phyloP scores from a whole-genome alignment of 257 asterid genomes.

The Plantago major region DNA sequence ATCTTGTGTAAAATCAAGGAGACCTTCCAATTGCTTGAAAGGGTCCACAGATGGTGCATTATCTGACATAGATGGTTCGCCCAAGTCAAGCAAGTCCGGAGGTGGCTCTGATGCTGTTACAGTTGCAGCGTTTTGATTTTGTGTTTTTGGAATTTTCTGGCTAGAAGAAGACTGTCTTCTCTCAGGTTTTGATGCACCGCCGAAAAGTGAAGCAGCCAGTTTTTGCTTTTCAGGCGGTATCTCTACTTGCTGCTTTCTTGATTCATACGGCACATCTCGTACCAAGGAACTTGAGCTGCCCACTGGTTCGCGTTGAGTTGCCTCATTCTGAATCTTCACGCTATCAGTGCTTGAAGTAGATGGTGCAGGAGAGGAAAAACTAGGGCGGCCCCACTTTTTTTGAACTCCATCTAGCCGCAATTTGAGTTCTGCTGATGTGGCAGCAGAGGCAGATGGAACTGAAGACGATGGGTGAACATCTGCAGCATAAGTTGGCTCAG shows the following conservation, averaged over 20 bases:
- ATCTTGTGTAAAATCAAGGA: conserved; percentile 56
- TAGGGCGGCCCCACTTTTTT: conserved; percentile 86
- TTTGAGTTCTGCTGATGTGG: conserved; percentile 61
- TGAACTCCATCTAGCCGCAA: conserved; percentile 93
- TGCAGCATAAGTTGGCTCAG: conserved; percentile 49
- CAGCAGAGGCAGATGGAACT: conserved; percentile 36
- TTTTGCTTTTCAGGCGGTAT: conserved; percentile 77
- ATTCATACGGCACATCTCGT: conserved; percentile 44
- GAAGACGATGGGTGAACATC: conserved; percentile 42
- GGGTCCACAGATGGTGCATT: conserved; percentile 58
- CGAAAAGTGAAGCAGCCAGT: conserved; percentile 93
- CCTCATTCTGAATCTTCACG: conserved; percentile 46
- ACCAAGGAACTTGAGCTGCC: conserved; percentile 38
- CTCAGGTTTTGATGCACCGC: conserved; percentile 56
- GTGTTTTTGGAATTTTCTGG: conserved; percentile 45
- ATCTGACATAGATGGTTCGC: conserved; percentile 51
- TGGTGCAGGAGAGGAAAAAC: conserved; percentile 54
- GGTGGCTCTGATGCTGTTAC: conserved; percentile 59
- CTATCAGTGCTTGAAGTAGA: conserved; percentile 44
- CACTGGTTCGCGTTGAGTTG: conserved; percentile 36
- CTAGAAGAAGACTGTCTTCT: conserved; percentile 43
- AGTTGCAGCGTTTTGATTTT: conserved; percentile 31
- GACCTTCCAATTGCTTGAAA: conserved; percentile 84
- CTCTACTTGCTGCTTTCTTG: conserved; percentile 56
- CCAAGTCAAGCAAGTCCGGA: conserved; percentile 87